phyloP scores from a whole-genome alignment of 2,329 filamentous ascomycete genomes.

The Fusarium proliferatum region DNA sequence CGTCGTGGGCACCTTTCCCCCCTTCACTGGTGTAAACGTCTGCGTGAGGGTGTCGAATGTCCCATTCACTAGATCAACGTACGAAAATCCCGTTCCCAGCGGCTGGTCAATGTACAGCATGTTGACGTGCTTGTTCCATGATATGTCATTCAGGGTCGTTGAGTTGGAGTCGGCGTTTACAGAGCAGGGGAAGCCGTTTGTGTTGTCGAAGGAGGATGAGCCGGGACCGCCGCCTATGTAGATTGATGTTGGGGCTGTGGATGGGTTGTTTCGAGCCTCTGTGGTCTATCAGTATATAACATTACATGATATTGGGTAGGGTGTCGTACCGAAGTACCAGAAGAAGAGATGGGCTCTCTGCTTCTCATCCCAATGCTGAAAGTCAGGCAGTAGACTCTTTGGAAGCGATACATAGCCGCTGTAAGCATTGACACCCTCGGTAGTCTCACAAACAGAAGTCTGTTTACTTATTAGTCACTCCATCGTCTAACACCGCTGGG shows the following conservation, averaged over 20 bases:
- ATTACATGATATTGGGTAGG: not conserved
- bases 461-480: not conserved
- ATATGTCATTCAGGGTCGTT: slow-evolving; percentile 66
- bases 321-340: slow-evolving; percentile 53
- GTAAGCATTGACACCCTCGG: slow-evolving; percentile 34
- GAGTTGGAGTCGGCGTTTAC: slow-evolving; percentile 60
- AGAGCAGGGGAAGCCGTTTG: slow-evolving; percentile 65
- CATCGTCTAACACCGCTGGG: no score
- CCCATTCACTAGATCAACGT: slow-evolving; percentile 58
- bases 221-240: slow-evolving; percentile 75
- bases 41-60: slow-evolving; percentile 62
- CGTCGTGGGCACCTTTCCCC: not conserved
- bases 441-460: slow-evolving; percentile 43
- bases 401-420: slow-evolving; percentile 41
- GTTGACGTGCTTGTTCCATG: slow-evolving; percentile 66
- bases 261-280: slow-evolving; percentile 49
- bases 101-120: slow-evolving; percentile 68
- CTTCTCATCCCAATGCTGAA: slow-evolving; percentile 22
- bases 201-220: slow-evolving; percentile 67
- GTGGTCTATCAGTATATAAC: not conserved
- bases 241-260: slow-evolving; percentile 53
- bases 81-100: slow-evolving; percentile 73
- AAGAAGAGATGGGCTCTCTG: slow-evolving; percentile 52
- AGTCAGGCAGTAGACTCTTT: slow-evolving; percentile 44
- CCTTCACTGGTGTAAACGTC: slow-evolving; percentile 22